phyloP scores from a whole-genome alignment of 345 rosid species.

The Pistacia vera region DNA sequence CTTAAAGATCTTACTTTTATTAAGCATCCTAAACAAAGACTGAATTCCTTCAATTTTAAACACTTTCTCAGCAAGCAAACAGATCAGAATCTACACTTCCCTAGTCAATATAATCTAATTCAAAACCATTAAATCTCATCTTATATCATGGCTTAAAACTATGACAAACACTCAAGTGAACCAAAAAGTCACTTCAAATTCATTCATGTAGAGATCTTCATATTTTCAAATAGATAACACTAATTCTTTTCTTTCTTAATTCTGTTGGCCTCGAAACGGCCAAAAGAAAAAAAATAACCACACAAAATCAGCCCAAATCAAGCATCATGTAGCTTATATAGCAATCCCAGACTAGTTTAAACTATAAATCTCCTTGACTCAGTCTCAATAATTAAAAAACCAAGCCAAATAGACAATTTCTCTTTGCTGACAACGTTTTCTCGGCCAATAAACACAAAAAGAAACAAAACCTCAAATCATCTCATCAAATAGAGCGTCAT shows the following conservation, averaged over 20 bases:
- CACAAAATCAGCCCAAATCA: not conserved
- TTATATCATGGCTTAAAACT: not conserved
- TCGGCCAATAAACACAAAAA: too few species aligned
- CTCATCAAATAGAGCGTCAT: too few species aligned
- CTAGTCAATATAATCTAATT: not conserved
- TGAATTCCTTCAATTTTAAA: not conserved
- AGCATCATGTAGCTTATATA: not conserved
- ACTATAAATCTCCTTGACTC: not conserved
- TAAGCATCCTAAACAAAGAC: not conserved
- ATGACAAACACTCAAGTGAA: not conserved
- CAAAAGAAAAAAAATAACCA: not conserved
- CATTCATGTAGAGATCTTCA: not conserved
- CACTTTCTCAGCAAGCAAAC: not conserved
- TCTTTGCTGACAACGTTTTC: too few species aligned
- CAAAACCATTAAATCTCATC: not conserved
- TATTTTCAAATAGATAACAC: not conserved
- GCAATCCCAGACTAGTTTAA: not conserved
- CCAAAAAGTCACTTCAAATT: not conserved
- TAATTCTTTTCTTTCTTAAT: not conserved
- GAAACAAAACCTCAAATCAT: not conserved
- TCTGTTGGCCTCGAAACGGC: constrained; percentile 2
- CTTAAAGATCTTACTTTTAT: not conserved
- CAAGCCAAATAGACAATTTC: too few species aligned
- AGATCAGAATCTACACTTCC: not conserved
- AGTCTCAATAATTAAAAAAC: not conserved